Conservation (phyloP, 2,329 filamentous ascomycete species). For the Epicoccum sorghinum region DNA sequence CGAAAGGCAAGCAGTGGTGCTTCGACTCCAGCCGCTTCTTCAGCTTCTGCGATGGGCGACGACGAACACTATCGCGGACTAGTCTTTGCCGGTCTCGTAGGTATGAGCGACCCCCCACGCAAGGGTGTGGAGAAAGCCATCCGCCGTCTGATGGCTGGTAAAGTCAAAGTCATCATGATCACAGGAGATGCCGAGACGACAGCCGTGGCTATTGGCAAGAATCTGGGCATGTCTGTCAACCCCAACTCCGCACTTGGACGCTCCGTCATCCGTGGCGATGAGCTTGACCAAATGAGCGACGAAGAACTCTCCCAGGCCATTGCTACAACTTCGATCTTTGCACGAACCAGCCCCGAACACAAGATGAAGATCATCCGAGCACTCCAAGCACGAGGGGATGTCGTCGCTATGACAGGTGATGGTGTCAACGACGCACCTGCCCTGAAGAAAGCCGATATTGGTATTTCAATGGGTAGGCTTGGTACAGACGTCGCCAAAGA, state of each 20-base stretch:
- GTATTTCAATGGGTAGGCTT: constrained; percentile 93
- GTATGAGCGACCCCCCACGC: constrained; percentile 95
- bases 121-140: constrained; percentile 91
- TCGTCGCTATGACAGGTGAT: constrained; percentile 98
- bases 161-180: constrained; percentile 98
- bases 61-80: constrained; percentile 83
- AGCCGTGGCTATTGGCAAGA: constrained; percentile 88
- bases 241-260: constrained; percentile 64
- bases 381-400: constrained; percentile 89
- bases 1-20: constrained; percentile 40
- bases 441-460: constrained; percentile 95
- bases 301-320: constrained; percentile 84
- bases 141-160: constrained; percentile 85
- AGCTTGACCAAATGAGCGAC: constrained; percentile 91
- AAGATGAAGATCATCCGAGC: constrained; percentile 97
- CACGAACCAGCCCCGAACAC: constrained; percentile 93
- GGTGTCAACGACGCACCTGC: constrained; percentile 98
- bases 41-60: constrained; percentile 49
- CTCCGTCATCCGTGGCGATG: constrained; percentile 82
- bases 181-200: constrained; percentile 96
- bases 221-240: constrained; percentile 89
- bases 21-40: constrained; percentile 33
- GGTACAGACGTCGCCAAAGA: constrained; percentile 98
- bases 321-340: constrained; percentile 89
- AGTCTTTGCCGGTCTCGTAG: constrained; percentile 88